Percentiles rank a stretch among this genome's conserved stretches.
phyloP scores from a whole-genome alignment of 177 flowering plant species.

The Tripterygium wilfordii region DNA sequence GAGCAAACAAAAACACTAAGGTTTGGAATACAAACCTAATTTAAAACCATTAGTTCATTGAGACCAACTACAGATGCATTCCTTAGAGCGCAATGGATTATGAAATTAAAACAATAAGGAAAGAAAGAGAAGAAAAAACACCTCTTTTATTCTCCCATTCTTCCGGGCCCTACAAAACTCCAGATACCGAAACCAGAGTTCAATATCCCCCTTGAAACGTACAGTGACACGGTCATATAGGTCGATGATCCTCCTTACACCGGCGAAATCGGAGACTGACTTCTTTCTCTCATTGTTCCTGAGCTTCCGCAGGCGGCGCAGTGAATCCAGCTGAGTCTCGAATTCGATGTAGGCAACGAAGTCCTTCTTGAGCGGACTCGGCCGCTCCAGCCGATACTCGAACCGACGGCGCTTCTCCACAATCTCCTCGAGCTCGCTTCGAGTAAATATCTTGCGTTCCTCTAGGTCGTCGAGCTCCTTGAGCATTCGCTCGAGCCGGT shows the following conservation, averaged over 20 bases:
- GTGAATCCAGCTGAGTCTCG: slow-evolving; percentile 66
- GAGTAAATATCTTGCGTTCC: slow-evolving; percentile 55
- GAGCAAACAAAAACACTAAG: too few species aligned
- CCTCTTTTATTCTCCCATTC: slow-evolving; percentile 88
- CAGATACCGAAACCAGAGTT: slow-evolving; percentile 82
- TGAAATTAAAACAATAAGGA: background rate
- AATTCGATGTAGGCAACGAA: slow-evolving; percentile 72
- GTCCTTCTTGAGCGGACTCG: slow-evolving; percentile 72
- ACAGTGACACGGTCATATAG: slow-evolving; percentile 27
- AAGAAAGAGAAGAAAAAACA: slow-evolving; percentile 2
- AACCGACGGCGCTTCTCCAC: slow-evolving; percentile 72
- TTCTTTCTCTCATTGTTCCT: slow-evolving; percentile 39
- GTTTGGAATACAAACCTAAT: too few species aligned
- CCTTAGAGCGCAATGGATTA: too few species aligned
- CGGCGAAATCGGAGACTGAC: slow-evolving; percentile 58
- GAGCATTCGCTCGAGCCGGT: slow-evolving; percentile 74
- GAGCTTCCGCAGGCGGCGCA: slow-evolving; percentile 55
- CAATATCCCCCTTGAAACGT: slow-evolving; percentile 77
- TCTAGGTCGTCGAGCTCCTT: slow-evolving; percentile 83
- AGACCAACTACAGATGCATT: too few species aligned
- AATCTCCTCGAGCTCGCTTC: slow-evolving; percentile 60
- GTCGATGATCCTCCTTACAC: slow-evolving; percentile 52
- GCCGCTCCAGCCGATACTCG: slow-evolving; percentile 86
- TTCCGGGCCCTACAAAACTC: slow-evolving; percentile 64
- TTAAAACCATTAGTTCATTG: too few species aligned